Percentiles rank a stretch among this genome's conserved stretches.
Evolutionary conservation across 192 early-diverging fungal genomes (phyloP).

Genomic region (Coemansia sp.): DNA sequence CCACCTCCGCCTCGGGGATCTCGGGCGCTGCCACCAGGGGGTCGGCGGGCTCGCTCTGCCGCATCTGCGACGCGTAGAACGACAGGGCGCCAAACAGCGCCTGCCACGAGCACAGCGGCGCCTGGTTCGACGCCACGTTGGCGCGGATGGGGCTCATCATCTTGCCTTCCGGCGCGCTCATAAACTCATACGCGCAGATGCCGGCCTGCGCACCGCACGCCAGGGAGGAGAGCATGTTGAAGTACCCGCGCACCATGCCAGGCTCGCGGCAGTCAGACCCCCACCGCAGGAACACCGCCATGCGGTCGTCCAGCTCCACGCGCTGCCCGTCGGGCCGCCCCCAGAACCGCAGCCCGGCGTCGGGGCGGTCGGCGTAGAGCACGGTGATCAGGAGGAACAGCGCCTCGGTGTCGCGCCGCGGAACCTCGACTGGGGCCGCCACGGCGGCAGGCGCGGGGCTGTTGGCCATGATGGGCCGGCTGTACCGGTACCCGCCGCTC

Average conservation of each 20-base stretch:
- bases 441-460: slow-evolving; percentile 4
- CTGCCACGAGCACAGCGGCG: slow-evolving; percentile 73
- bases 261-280: slow-evolving; percentile 59
- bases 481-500: slow-evolving; percentile 27
- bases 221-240: slow-evolving; percentile 81
- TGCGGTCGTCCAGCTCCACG: slow-evolving; percentile 53
- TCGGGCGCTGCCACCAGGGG: slow-evolving; percentile 34
- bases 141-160: slow-evolving; percentile 40
- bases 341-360: slow-evolving; percentile 77
- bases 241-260: slow-evolving; percentile 67
- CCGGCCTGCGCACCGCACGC: slow-evolving; percentile 75
- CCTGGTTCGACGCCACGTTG: slow-evolving; percentile 38
- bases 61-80: slow-evolving; percentile 60
- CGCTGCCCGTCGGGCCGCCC: slow-evolving; percentile 19
- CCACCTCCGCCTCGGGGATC: slow-evolving; percentile 74
- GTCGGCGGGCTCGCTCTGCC: slow-evolving; percentile 36
- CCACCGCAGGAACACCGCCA: slow-evolving; percentile 67
- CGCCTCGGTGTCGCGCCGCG: slow-evolving; percentile 63
- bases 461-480: slow-evolving; percentile 17
- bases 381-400: slow-evolving; percentile 72
- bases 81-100: slow-evolving; percentile 76
- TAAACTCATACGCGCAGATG: slow-evolving; percentile 57
- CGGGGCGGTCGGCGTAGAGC: slow-evolving; percentile 73
- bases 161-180: slow-evolving; percentile 34
- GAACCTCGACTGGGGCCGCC: slow-evolving; percentile 19